Percentiles rank a stretch among this genome's conserved stretches.
These are phyloP conservation scores for Coniochaeta prunicola DNA, from an alignment of 2,329 filamentous ascomycete species.

Conservation along the genomic window DNA sequence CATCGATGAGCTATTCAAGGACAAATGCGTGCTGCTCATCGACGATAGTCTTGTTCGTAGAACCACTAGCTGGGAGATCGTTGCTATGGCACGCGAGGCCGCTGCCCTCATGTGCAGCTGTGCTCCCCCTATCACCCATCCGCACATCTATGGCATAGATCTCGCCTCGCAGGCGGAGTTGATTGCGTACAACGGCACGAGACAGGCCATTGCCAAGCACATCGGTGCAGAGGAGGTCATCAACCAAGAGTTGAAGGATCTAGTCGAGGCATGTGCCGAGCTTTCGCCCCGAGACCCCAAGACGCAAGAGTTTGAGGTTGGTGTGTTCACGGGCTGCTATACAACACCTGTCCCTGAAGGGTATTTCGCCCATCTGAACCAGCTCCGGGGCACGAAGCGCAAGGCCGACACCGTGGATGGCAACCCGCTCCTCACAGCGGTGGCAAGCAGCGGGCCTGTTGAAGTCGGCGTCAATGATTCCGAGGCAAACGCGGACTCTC, in stretches of 20 bases:
- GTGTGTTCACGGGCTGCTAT: slow-evolving; percentile 87
- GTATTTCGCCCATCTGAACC: slow-evolving; percentile 77
- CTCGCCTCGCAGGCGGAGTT: slow-evolving; percentile 33
- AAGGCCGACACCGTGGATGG: slow-evolving; percentile 29
- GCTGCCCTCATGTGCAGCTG: slow-evolving; percentile 80
- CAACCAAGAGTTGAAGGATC: slow-evolving; percentile 56
- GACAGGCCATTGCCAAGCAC: slow-evolving; percentile 32
- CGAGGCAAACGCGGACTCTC: not conserved
- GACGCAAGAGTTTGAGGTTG: slow-evolving; percentile 70
- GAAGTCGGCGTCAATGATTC: not conserved
- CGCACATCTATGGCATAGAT: slow-evolving; percentile 62
- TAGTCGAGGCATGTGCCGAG: slow-evolving; percentile 73
- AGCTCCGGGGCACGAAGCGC: slow-evolving; percentile 61
- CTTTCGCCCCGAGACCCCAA: slow-evolving; percentile 51
- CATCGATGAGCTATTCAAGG: slow-evolving; percentile 78
- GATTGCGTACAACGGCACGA: slow-evolving; percentile 31
- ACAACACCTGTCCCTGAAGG: slow-evolving; percentile 69
- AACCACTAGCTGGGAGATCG: slow-evolving; percentile 54
- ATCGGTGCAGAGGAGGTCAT: slow-evolving; percentile 48
- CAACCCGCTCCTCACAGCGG: not conserved
- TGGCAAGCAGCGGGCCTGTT: slow-evolving; percentile 4
- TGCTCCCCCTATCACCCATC: slow-evolving; percentile 73
- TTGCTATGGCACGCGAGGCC: slow-evolving; percentile 77
- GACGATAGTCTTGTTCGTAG: slow-evolving; percentile 76
- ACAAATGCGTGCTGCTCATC: slow-evolving; percentile 72